A percentile compares a stretch with the other conserved stretches of the same genome.
These are phyloP conservation scores for Pulveroboletus sp. DNA, from an alignment of 768 basidiomycete species.

Conservation along the genomic window DNA sequence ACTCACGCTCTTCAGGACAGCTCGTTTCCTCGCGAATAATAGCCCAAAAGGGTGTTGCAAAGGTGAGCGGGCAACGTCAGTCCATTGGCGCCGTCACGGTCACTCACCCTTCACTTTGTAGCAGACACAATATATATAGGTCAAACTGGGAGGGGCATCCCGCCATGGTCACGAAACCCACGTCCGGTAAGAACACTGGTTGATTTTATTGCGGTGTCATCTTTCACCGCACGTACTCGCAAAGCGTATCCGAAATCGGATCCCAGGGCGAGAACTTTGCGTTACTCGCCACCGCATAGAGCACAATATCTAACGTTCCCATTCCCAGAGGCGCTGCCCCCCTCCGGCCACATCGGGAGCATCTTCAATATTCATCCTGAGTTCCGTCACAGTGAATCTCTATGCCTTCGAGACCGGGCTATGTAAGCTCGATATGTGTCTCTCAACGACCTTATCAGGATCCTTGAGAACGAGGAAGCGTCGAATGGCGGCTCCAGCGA, in stretches of 20 bases:
- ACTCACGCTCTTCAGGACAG: no score
- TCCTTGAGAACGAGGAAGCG: constrained; percentile 42
- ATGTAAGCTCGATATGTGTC: constrained; percentile 41
- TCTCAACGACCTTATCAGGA: constrained; percentile 40
- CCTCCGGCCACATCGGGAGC: constrained; percentile 21
- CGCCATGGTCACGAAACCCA: constrained; percentile 37
- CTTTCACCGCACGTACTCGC: background rate
- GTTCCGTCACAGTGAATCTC: constrained; percentile 41
- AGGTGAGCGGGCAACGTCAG: no score
- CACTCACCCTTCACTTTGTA: no score
- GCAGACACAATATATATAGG: constrained; percentile 22
- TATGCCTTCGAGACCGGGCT: constrained; percentile 43
- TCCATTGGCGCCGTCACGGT: no score
- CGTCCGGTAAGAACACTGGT: constrained; percentile 33
- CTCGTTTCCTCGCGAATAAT: no score
- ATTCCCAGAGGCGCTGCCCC: constrained; percentile 22
- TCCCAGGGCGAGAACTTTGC: constrained; percentile 32
- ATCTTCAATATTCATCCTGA: constrained; percentile 16
- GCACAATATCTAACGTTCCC: background rate
- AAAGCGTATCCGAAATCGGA: constrained; percentile 49
- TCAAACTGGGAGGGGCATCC: constrained; percentile 22
- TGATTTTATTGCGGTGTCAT: no score
- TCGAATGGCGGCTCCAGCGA: constrained; percentile 33
- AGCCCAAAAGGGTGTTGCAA: no score
- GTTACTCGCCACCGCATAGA: background rate